A percentile compares a stretch with the other conserved stretches of the same genome.
Conservation (phyloP, 192 early-diverging fungal species). For the Podila epicladia region DNA sequence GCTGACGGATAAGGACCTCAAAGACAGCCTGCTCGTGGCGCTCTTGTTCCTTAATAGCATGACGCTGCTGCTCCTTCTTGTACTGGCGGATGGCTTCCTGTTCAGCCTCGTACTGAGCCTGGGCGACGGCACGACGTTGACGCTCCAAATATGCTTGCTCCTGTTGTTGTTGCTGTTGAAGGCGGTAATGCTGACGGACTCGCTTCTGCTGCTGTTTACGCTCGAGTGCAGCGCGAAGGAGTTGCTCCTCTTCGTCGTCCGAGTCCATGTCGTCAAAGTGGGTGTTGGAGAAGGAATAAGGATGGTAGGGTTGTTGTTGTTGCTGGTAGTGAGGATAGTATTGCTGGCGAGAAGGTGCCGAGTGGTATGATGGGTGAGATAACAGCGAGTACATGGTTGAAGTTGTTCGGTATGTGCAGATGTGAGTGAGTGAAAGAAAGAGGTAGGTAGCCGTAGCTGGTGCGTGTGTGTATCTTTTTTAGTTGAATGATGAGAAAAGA, state of each 20-base stretch:
- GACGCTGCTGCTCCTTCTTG: constrained; percentile 19
- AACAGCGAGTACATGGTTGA: constrained; percentile 4
- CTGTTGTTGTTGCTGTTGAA: constrained; percentile 10
- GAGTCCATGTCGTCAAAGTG: constrained; percentile 5
- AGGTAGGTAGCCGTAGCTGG: not conserved
- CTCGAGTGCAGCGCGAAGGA: constrained; percentile 41
- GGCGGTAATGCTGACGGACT: constrained; percentile 33
- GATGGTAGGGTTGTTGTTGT: constrained; percentile 4
- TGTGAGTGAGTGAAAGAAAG: not conserved
- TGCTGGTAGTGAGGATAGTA: not conserved
- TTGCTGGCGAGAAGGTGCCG: not conserved
- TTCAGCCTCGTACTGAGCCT: constrained; percentile 41
- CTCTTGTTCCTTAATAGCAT: constrained; percentile 14
- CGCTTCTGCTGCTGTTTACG: constrained; percentile 44
- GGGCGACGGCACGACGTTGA: constrained; percentile 19
- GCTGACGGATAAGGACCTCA: constrained; percentile 13
- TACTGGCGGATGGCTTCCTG: constrained; percentile 39
- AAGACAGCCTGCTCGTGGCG: constrained; percentile 13
- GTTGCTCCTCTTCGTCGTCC: constrained; percentile 38
- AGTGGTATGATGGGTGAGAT: not conserved
- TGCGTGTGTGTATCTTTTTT: not conserved
- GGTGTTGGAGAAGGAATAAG: not conserved
- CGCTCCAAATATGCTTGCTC: not conserved
- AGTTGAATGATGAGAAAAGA: not conserved
- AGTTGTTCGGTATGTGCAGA: not conserved